Evolutionary conservation across 306 rosid genomes (phyloP).

Genomic region (barrel medic (Medicago truncatula)): DNA sequence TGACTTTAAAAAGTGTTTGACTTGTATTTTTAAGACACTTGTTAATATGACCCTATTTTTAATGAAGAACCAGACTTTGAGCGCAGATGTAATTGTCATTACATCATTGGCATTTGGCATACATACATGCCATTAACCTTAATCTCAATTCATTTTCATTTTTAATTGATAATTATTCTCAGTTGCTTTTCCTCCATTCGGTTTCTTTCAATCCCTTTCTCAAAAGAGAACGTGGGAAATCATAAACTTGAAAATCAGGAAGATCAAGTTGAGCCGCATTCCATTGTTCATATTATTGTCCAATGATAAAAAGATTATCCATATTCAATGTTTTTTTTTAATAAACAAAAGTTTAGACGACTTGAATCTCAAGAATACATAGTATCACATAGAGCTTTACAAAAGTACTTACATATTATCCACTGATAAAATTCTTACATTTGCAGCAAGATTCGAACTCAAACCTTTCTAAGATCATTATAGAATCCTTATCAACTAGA

Average conservation of each 20-base stretch:
- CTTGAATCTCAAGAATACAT: no score
- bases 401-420: no score
- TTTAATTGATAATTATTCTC: neutral
- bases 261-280: neutral
- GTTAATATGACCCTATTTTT: no score
- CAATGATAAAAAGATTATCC: neutral
- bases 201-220: conserved; percentile 14
- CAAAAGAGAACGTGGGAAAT: neutral
- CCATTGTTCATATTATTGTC: neutral
- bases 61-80: neutral
- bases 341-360: neutral
- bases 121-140: conserved; percentile 12
- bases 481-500: neutral
- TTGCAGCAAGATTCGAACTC: neutral
- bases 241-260: neutral
- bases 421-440: no score
- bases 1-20: no score
- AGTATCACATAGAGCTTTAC: no score
- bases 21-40: no score
- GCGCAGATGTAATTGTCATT: conserved; percentile 10
- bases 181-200: neutral
- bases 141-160: neutral
- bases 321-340: neutral
- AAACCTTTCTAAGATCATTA: no score
- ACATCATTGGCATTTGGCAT: conserved; percentile 38